Evolutionary conservation across 192 early-diverging fungal species (phyloP).

Genomic region (Coemansia sp.): DNA sequence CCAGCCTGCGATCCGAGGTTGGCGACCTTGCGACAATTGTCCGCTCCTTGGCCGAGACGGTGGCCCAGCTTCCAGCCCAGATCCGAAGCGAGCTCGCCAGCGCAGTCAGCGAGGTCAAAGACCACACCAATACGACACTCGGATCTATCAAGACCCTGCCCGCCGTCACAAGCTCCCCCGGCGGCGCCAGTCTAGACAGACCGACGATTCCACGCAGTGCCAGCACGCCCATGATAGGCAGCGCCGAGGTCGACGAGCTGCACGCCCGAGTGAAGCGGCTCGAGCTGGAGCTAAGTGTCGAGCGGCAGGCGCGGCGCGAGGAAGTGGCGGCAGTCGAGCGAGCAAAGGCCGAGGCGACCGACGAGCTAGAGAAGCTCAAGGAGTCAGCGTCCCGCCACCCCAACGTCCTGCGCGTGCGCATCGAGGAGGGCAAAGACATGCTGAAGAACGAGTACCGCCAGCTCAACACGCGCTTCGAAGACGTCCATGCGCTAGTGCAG

Average conservation of each 20-base stretch:
- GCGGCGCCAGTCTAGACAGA: neutral
- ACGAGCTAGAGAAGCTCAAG: conserved; percentile 41
- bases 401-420: conserved; percentile 47
- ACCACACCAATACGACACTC: neutral
- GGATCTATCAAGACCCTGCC: neutral
- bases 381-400: conserved; percentile 44
- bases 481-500: conserved; percentile 67
- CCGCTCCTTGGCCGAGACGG: conserved; percentile 50
- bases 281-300: conserved; percentile 26
- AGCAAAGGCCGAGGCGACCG: conserved; percentile 11
- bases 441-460: conserved; percentile 52
- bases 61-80: conserved; percentile 55
- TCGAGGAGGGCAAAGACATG: conserved; percentile 57
- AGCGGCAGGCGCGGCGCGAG: conserved; percentile 30
- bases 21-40: conserved; percentile 10
- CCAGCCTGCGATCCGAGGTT: neutral
- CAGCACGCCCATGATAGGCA: conserved; percentile 19
- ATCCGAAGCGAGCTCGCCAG: conserved; percentile 48
- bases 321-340: neutral
- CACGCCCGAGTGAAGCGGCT: conserved; percentile 9
- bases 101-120: conserved; percentile 10
- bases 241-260: conserved; percentile 8
- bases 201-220: conserved; percentile 25
- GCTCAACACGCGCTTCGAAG: conserved; percentile 60
- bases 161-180: neutral